phyloP scores from a whole-genome alignment of 2,329 filamentous ascomycete species.

The Fusarium pseudoanthophilum region DNA sequence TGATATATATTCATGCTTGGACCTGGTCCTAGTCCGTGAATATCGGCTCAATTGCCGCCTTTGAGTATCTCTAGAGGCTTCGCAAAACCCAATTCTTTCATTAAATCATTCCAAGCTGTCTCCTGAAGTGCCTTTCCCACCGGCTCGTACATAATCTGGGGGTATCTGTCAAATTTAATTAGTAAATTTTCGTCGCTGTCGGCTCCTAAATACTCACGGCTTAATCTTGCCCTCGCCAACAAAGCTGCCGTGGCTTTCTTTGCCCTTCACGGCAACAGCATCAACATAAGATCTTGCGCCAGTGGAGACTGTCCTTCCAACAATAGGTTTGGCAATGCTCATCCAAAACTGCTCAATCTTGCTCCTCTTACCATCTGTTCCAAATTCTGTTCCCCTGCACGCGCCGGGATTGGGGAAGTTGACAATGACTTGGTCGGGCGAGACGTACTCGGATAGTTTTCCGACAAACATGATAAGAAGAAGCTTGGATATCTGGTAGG shows the following conservation, averaged over 20 bases:
- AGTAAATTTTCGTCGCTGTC: neutral
- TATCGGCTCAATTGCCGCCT: neutral
- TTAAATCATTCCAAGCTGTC: constrained; percentile 36
- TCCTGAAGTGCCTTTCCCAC: constrained; percentile 32
- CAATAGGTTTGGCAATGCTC: neutral
- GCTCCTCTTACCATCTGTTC: constrained; percentile 44
- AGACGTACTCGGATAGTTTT: constrained; percentile 52
- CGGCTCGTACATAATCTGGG: constrained; percentile 36
- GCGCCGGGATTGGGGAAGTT: constrained; percentile 61
- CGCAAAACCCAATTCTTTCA: constrained; percentile 38
- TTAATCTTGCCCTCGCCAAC: constrained; percentile 43
- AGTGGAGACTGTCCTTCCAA: constrained; percentile 23
- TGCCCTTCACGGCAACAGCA: constrained; percentile 34
- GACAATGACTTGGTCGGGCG: constrained; percentile 54
- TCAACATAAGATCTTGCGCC: constrained; percentile 41
- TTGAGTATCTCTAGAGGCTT: constrained; percentile 22
- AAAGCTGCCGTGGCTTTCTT: constrained; percentile 41
- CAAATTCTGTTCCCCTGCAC: constrained; percentile 56
- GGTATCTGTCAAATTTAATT: constrained; percentile 19
- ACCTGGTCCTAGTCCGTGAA: no score
- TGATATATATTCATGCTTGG: no score
- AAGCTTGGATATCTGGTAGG: constrained; percentile 46
- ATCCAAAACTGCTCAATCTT: constrained; percentile 26
- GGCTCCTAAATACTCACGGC: constrained; percentile 28
- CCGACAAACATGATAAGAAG: constrained; percentile 51